Evolutionary conservation across 805 yeast species (phyloP).

Genomic region (Barnettozyma siamensis): DNA sequence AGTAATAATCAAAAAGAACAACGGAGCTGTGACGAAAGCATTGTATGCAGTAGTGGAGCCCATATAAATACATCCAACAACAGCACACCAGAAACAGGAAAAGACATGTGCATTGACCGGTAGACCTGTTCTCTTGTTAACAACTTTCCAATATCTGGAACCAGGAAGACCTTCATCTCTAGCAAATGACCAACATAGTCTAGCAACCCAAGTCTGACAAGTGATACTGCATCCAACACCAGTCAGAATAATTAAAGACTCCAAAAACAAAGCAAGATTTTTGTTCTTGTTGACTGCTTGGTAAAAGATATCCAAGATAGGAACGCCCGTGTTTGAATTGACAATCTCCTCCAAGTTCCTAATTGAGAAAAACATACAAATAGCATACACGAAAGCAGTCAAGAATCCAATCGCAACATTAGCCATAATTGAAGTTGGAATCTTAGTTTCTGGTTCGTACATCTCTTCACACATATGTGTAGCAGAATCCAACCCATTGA

Average conservation of each 20-base stretch:
- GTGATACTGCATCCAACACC: conserved; percentile 56
- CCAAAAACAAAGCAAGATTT: conserved; percentile 51
- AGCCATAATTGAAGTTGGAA: conserved; percentile 56
- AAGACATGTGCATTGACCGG: conserved; percentile 57
- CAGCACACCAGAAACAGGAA: conserved; percentile 46
- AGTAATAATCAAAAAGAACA: conserved; percentile 51
- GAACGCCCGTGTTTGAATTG: conserved; percentile 48
- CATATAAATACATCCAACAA: conserved; percentile 56
- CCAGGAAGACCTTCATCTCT: conserved; percentile 60
- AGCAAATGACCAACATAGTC: conserved; percentile 64
- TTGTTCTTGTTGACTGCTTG: conserved; percentile 45
- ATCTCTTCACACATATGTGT: conserved; percentile 70
- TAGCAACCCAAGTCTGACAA: conserved; percentile 63
- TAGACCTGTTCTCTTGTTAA: conserved; percentile 42
- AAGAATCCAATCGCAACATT: conserved; percentile 61
- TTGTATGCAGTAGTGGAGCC: conserved; percentile 65
- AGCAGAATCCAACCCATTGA: conserved; percentile 63
- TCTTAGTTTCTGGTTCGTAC: conserved; percentile 44
- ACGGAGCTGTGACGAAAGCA: conserved; percentile 57
- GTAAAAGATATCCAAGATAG: conserved; percentile 56
- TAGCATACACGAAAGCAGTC: conserved; percentile 48
- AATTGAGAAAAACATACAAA: conserved; percentile 56
- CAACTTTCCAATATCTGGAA: conserved; percentile 42
- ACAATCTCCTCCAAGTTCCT: conserved; percentile 44
- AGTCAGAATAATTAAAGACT: conserved; percentile 42